Evolutionary conservation across 805 yeast genomes (phyloP), one percentile per base, ranked within the genome.

Genomic region (Candida coquimbonensis): DNA sequence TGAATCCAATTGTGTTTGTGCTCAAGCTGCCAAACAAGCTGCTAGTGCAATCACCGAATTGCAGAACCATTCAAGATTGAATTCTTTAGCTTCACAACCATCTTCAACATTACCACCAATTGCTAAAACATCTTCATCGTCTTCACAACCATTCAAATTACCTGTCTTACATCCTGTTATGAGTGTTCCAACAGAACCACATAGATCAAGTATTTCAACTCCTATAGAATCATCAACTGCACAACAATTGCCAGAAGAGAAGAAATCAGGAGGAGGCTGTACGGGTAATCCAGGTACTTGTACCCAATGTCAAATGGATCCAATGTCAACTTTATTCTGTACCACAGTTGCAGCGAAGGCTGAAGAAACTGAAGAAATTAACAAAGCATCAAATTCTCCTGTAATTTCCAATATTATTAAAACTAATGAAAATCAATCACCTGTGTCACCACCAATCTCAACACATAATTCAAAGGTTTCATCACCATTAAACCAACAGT

Each of bases 281-380:
- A 83, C 91, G 0, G 95, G 95, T 1, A 80, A 87, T 56, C 96
- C 96, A 11, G 96, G 96, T 3, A 80, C 89, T 4, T 88, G 96
- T 61, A 64, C 67, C 7, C 90, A 83, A 64, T 88, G 96, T 64
- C 95, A 83, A 58, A 62, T 67, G 40, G 96, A 89, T 63, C 96
- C 96, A 31, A 80, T 87, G 85, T 81, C 89, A 6, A 87, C 95
- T 3, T 69, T 87, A 36, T 89, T 89, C 66, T 89, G 96, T 67
- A 80, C 95, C 1, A 86, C 95, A 0, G 79, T 89, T 24, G 93
- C 95, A 5, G 74, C 76, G 2, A 63, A 63, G 47, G 63, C 63
- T 14, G 59, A 53, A 39, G 59, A 11, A 9, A 29, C 40, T 27
- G 56, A 51, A 17, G 40, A 36, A 4, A 36, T 21, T 19, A 32